Evolutionary conservation across 495 filamentous ascomycete species (phyloP), one percentile per base, ranked within the genome.

Genomic region (Halenospora varia): DNA sequence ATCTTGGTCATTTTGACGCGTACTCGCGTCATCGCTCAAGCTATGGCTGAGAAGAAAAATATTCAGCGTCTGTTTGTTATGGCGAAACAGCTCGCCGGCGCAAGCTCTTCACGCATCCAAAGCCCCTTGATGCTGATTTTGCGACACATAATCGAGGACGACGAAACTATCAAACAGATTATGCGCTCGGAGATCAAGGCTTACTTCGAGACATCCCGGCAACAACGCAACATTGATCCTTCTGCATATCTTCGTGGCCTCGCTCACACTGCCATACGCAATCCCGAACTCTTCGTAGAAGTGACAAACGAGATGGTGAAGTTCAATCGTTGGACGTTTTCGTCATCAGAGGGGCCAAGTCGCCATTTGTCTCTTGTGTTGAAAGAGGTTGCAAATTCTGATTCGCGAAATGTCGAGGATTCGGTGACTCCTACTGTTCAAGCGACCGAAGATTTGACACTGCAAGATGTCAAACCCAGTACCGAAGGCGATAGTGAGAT

Each of bases 71-170:
- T 99, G 15, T 97, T 99, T 69, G 81, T 96, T 17, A 96, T 96
- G 88, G 82, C 95, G 41, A 93, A 92, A 68, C 92, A 96, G 65
- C 81, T 96, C 42, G 87, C 89, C 20, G 89, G 87, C 23, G 78
- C 82, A 23, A 87, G 84, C 19, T 88, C 88, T 53, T 77, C 86
- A 20, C 85, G 86, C 49, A 78, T 97, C 3, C 89, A 88, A 63
- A 86, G 86, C 61, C 69, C 75, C 62, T 85, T 97, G 53, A 87
- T 97, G 82, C 73, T 95, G 20, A 85, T 97, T 47, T 75, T 99
- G 48, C 84, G 95, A 20, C 94, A 99, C 66, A 87, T 97, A 15
- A 81, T 97, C 40, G 94, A 99, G 71, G 95, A 99, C 63, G 91
- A 94, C 52, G 83, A 90, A 48, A 93, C 87, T 0, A 79, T 97